Evolutionary conservation across 768 basidiomycete species (phyloP).

Genomic region (Suillus placidus): DNA sequence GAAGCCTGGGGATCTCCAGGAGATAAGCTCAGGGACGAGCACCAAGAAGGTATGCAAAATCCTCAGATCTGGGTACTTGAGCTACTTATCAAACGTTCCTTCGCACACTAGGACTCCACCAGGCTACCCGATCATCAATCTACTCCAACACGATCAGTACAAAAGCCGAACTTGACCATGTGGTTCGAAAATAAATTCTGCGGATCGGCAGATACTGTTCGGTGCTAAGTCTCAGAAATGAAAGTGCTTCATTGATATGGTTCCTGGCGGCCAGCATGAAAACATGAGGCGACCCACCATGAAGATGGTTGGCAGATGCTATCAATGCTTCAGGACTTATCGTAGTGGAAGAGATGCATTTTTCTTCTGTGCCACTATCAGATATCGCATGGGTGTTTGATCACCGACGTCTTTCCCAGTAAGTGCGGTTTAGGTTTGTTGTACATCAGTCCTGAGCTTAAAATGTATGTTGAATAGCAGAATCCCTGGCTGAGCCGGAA

Average conservation of each 20-base stretch:
- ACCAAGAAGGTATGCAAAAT: not conserved
- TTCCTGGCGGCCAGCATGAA: constrained; percentile 6
- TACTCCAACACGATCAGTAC: not conserved
- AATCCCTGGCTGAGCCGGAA: not conserved
- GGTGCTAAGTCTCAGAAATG: not conserved
- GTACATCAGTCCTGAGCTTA: not conserved
- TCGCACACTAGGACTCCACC: constrained; percentile 1
- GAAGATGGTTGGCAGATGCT: not conserved
- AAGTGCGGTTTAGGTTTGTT: not conserved
- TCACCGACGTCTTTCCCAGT: not conserved
- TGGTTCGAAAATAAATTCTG: not conserved
- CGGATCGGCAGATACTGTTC: not conserved
- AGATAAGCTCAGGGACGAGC: constrained; percentile 3
- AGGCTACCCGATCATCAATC: constrained; percentile 8
- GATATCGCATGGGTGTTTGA: not conserved
- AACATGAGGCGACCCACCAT: not conserved
- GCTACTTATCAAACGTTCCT: not conserved
- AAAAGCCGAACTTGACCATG: not conserved
- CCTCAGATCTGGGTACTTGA: not conserved
- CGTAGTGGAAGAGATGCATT: not conserved
- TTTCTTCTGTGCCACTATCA: not conserved
- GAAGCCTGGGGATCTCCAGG: constrained; percentile 6
- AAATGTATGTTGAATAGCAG: not conserved
- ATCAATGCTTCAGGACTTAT: not conserved
- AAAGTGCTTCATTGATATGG: constrained; percentile 1